Conservation (phyloP, 495 filamentous ascomycete genomes). For the Trichoderma erinaceum region DNA sequence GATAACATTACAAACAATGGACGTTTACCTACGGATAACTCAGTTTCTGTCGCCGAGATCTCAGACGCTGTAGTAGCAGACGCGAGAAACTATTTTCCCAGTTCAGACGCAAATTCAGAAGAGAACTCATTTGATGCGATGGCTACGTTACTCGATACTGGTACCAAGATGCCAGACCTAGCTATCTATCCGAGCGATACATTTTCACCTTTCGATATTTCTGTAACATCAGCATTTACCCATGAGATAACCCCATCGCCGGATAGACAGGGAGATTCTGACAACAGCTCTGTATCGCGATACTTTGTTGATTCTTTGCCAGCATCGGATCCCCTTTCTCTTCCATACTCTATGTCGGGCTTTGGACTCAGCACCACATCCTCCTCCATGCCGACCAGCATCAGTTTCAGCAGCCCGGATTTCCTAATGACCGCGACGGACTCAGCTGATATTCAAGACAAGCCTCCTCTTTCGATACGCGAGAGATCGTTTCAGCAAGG, state of each 20-base stretch:
- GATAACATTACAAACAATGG: not conserved
- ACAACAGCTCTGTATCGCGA: not conserved
- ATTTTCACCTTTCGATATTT: not conserved
- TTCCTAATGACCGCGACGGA: not conserved
- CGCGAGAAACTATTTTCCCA: not conserved
- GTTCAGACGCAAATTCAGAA: not conserved
- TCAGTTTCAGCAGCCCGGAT: not conserved
- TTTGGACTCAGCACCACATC: not conserved
- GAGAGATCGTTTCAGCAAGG: not conserved
- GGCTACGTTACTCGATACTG: not conserved
- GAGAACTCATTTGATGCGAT: not conserved
- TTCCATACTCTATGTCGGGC: not conserved
- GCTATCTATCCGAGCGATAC: not conserved
- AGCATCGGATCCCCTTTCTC: not conserved
- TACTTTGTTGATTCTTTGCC: not conserved
- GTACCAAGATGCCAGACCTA: not conserved
- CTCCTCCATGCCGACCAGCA: not conserved
- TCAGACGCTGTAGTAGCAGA: not conserved
- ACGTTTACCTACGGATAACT: not conserved
- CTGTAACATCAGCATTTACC: not conserved
- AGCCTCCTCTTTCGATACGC: not conserved
- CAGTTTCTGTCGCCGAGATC: not conserved
- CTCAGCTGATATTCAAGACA: not conserved
- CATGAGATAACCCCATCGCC: not conserved
- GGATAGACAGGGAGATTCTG: not conserved